These are phyloP conservation scores for Penicillium sp. DNA, from an alignment of 2,329 filamentous ascomycete species.

Conservation along the genomic window DNA sequence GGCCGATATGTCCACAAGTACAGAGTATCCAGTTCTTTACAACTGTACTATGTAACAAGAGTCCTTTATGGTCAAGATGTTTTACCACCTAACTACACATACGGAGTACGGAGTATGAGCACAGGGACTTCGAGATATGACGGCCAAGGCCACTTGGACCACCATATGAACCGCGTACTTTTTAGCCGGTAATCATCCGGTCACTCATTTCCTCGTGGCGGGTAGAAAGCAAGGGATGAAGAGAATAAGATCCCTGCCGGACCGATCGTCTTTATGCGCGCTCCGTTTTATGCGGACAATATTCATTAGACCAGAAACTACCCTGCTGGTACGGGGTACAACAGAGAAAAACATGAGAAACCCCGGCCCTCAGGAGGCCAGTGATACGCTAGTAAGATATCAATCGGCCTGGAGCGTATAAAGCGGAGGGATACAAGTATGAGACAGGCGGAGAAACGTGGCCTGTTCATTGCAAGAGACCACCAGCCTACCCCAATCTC, in stretches of 20 bases:
- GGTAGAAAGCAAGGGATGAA: constrained; percentile 20
- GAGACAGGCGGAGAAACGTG: constrained; percentile 24
- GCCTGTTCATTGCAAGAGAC: constrained; percentile 21
- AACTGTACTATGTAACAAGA: too few species aligned
- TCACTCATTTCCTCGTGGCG: constrained; percentile 21
- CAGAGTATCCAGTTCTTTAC: too few species aligned
- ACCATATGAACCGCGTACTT: neutral
- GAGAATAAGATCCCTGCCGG: constrained; percentile 17
- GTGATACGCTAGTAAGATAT: constrained; percentile 12
- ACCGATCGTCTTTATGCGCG: constrained; percentile 15
- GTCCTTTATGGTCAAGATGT: too few species aligned
- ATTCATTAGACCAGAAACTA: neutral
- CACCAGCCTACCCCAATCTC: neutral
- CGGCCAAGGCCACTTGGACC: neutral
- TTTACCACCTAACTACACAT: too few species aligned
- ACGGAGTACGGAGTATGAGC: neutral
- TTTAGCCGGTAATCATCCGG: neutral
- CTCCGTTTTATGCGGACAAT: neutral
- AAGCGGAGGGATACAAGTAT: neutral
- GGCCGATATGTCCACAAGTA: too few species aligned
- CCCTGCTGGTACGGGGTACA: neutral
- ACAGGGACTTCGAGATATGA: neutral
- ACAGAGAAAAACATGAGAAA: neutral
- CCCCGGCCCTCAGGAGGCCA: constrained; percentile 1
- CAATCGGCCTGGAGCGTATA: constrained; percentile 4